Percentiles rank a stretch among this genome's conserved stretches.
Evolutionary conservation across 768 basidiomycete genomes (phyloP).

Genomic region (Amanita inopinata): DNA sequence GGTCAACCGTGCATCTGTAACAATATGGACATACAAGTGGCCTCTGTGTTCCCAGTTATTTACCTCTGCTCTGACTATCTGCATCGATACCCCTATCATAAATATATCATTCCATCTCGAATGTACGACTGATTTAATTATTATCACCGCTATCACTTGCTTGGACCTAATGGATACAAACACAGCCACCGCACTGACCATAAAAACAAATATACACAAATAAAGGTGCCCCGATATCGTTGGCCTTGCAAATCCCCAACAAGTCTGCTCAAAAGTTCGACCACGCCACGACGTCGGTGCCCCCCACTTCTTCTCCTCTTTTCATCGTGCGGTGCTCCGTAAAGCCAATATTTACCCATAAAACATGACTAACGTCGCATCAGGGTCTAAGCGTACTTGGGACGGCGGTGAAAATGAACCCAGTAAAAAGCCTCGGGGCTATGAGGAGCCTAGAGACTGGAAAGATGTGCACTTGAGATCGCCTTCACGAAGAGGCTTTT

Average conservation of each 20-base stretch:
- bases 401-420: constrained; percentile 41
- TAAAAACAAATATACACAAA: background rate
- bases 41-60: no score
- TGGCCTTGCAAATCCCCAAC: background rate
- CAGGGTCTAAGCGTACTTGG: constrained; percentile 79
- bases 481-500: constrained; percentile 19
- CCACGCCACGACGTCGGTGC: constrained; percentile 9
- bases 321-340: constrained; percentile 77
- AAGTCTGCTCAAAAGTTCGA: constrained; percentile 5
- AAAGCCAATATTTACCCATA: constrained; percentile 36
- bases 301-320: constrained; percentile 19
- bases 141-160: no score
- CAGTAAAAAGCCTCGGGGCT: constrained; percentile 47
- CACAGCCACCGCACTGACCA: constrained; percentile 6
- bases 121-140: no score
- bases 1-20: no score
- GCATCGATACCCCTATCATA: no score
- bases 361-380: constrained; percentile 73
- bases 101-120: no score
- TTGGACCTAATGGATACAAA: background rate
- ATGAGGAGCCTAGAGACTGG: constrained; percentile 56
- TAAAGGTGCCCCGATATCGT: background rate
- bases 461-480: constrained; percentile 54
- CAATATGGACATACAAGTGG: no score
- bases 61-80: no score